phyloP scores from a whole-genome alignment of 352 stramenopile species.

The Phytophthora macrochlamydospora region DNA sequence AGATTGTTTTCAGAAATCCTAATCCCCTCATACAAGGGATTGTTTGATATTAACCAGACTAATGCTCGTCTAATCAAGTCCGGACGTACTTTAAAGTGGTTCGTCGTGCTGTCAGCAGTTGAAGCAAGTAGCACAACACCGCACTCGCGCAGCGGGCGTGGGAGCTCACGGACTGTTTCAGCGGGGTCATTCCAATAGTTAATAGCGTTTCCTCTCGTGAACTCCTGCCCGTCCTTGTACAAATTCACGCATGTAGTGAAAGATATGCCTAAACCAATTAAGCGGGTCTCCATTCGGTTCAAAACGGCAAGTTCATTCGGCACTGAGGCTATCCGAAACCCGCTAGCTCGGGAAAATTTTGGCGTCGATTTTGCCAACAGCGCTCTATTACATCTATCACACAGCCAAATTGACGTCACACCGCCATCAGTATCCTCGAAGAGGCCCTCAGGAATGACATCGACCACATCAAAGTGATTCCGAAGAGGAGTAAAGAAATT shows the following conservation, averaged over 20 bases:
- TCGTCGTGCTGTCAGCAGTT: neutral
- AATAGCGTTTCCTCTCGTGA: neutral
- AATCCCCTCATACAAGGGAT: conserved; percentile 9
- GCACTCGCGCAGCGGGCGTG: neutral
- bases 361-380: neutral
- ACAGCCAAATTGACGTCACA: neutral
- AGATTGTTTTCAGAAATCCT: conserved; percentile 13
- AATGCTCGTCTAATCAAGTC: conserved; percentile 9
- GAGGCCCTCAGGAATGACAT: neutral
- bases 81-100: neutral
- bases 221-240: neutral
- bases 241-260: conserved; percentile 1
- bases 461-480: neutral
- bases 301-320: neutral
- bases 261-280: neutral
- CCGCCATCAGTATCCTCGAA: neutral
- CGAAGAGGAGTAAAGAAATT: neutral
- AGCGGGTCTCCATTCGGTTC: neutral
- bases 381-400: neutral
- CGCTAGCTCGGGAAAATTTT: neutral
- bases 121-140: neutral
- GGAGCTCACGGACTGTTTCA: neutral
- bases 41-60: conserved; percentile 11
- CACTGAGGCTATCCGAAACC: neutral
- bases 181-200: neutral